Conservation (phyloP, 352 stramenopile species). For the Phytophthora citrophthora region DNA sequence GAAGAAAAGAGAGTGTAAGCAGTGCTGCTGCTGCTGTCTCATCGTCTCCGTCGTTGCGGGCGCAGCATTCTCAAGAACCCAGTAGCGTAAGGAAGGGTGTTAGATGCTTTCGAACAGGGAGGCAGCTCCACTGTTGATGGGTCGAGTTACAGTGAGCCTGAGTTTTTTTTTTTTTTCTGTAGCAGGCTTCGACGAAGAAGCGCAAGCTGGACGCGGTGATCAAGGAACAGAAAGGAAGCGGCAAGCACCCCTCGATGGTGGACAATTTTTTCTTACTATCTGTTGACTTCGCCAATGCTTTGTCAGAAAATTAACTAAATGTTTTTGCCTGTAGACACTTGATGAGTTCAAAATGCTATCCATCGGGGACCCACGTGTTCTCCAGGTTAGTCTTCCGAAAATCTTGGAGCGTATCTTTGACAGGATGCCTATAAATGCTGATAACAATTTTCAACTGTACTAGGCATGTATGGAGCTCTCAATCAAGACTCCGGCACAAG, state of each 20-base stretch:
- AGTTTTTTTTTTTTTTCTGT: conserved; percentile 1
- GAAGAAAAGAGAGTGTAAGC: conserved; percentile 6
- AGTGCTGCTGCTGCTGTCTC: background rate
- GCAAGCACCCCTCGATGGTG: conserved; percentile 49
- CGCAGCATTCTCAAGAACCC: conserved; percentile 20
- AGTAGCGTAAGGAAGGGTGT: conserved; percentile 39
- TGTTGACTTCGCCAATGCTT: background rate
- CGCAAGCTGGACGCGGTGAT: conserved; percentile 42
- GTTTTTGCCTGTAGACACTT: conserved; percentile 39
- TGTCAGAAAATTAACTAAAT: background rate
- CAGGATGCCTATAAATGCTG: conserved; percentile 1
- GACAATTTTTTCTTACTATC: background rate
- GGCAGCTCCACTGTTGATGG: conserved; percentile 26
- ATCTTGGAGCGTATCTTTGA: conserved; percentile 10
- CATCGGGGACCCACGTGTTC: conserved; percentile 65
- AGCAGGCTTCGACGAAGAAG: conserved; percentile 46
- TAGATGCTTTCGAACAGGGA: conserved; percentile 26
- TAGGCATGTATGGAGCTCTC: conserved; percentile 80
- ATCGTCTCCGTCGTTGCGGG: conserved; percentile 1
- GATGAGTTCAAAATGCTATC: conserved; percentile 75
- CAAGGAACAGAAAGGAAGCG: conserved; percentile 21
- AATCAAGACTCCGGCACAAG: conserved; percentile 84
- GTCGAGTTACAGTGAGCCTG: background rate
- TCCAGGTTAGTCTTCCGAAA: conserved; percentile 45
- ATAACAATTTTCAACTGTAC: background rate